Base-by-base conservation (phyloP, 1,139 yeast genomes). In the Diutina rugosa region DNA sequence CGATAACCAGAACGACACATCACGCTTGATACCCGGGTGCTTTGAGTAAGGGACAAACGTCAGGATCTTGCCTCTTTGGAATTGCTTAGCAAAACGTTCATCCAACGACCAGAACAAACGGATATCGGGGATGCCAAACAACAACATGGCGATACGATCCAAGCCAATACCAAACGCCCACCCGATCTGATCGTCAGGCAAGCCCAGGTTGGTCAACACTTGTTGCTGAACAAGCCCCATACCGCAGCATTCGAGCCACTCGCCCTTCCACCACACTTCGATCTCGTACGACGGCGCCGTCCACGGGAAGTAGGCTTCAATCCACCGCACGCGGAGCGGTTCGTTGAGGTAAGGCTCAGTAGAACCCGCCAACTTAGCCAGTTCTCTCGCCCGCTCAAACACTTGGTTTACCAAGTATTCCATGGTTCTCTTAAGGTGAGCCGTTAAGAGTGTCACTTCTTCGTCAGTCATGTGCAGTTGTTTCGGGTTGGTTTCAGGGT, bases 161-260 rank as follows among this genome's bases (percentile, higher is more conserved):
- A 93, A 75, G 0, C 99, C 99, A 57, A 95, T 78, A 9, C 99
- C 99, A 72, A 95, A 93, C 0, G 99, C 99, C 99, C 99, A 93
- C 7, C 97, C 95, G 35, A 76, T 60, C 57, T 90, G 81, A 32
- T 85, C 80, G 57, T 81, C 77, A 14, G 76, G 69, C 55, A 86
- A 74, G 0, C 89, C 95, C 1, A 97, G 80, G 61, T 85, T 87
- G 45, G 81, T 72, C 55, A 90, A 73, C 0, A 93, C 95, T 55
- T 82, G 82, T 63, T 90, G 88, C 63, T 82, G 84, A 4, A 90
- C 96, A 55, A 93, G 78, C 30, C 99, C 99, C 69, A 96, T 89
- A 0, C 99, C 99, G 66, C 97, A 90, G 69, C 96, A 85, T 72
- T 93, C 99, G 51, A 93, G 76, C 99, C 99, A 95, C 63, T 91